These are phyloP conservation scores for Sutorius australiensis DNA, from an alignment of 768 basidiomycete species.

Conservation along the genomic window DNA sequence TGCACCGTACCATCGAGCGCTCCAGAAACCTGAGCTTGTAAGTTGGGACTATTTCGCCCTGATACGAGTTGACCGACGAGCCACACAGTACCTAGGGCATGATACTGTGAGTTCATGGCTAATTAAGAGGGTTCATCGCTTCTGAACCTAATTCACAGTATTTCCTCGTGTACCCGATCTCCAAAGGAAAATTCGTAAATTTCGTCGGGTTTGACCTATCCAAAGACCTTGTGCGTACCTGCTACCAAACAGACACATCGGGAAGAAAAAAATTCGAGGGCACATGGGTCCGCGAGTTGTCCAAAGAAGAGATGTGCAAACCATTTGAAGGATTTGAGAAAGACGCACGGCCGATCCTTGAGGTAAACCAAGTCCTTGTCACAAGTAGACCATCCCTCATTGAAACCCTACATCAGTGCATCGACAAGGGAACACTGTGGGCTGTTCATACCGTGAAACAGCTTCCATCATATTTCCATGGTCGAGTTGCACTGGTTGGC, in stretches of 20 bases:
- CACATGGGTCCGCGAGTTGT: conserved; percentile 48
- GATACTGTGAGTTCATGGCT: conserved; percentile 34
- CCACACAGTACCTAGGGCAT: conserved; percentile 53
- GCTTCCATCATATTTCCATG: conserved; percentile 48
- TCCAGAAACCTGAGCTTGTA: conserved; percentile 50
- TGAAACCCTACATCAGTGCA: conserved; percentile 37
- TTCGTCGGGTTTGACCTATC: conserved; percentile 54
- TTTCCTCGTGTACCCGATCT: conserved; percentile 59
- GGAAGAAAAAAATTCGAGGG: conserved; percentile 19
- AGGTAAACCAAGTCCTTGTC: conserved; percentile 35
- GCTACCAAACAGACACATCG: conserved; percentile 24
- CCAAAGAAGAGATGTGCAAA: conserved; percentile 42
- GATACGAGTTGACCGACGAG: background rate
- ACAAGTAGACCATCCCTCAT: background rate
- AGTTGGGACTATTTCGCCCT: conserved; percentile 6
- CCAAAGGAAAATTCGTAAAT: conserved; percentile 56
- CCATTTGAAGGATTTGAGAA: conserved; percentile 55
- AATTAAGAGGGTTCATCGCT: background rate
- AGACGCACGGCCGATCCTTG: conserved; percentile 53
- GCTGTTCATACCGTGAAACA: conserved; percentile 57
- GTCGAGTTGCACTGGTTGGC: conserved; percentile 46
- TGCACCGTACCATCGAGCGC: conserved; percentile 45
- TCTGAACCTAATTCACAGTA: conserved; percentile 37
- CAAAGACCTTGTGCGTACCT: conserved; percentile 50
- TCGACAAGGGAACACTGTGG: conserved; percentile 54